Evolutionary conservation across 306 rosid genomes (phyloP).

Genomic region (Inga leiocalycina): DNA sequence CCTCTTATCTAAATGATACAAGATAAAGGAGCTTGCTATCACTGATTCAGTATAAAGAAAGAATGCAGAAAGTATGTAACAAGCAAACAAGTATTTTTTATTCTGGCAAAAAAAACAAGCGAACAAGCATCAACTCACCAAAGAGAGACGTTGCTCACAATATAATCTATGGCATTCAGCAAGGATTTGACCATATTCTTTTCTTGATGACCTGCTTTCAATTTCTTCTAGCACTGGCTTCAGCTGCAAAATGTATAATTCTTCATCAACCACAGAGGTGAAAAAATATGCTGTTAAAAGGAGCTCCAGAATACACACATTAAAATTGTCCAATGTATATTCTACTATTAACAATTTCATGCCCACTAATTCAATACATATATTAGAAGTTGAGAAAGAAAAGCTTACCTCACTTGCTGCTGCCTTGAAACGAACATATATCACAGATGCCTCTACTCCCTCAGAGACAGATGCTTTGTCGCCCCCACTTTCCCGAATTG

Average conservation of each 20-base stretch:
- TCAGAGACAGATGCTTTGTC: constrained; percentile 81
- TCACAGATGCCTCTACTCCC: constrained; percentile 97
- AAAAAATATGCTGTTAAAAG: constrained; percentile 28
- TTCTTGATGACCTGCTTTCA: constrained; percentile 94
- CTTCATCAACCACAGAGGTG: constrained; percentile 34
- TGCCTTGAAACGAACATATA: constrained; percentile 98
- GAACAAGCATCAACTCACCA: constrained; percentile 64
- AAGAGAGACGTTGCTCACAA: constrained; percentile 93
- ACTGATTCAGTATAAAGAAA: constrained; percentile 27
- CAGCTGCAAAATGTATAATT: constrained; percentile 63
- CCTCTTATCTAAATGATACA: constrained; percentile 68
- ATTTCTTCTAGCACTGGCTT: constrained; percentile 88
- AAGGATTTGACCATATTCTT: constrained; percentile 87
- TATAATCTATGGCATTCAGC: constrained; percentile 93
- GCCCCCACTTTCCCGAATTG: constrained; percentile 75
- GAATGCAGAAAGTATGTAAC: constrained; percentile 15
- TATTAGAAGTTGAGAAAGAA: constrained; percentile 21
- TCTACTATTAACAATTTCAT: constrained; percentile 10
- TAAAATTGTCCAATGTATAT: constrained; percentile 13
- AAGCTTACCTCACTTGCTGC: constrained; percentile 88
- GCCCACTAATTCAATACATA: constrained; percentile 22
- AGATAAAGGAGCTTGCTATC: constrained; percentile 29
- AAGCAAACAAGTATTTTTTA: constrained; percentile 39
- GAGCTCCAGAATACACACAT: constrained; percentile 11
- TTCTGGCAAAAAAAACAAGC: neutral